Base-by-base conservation (phyloP, 2,329 filamentous ascomycete species). In the Alternaria conjuncta region DNA sequence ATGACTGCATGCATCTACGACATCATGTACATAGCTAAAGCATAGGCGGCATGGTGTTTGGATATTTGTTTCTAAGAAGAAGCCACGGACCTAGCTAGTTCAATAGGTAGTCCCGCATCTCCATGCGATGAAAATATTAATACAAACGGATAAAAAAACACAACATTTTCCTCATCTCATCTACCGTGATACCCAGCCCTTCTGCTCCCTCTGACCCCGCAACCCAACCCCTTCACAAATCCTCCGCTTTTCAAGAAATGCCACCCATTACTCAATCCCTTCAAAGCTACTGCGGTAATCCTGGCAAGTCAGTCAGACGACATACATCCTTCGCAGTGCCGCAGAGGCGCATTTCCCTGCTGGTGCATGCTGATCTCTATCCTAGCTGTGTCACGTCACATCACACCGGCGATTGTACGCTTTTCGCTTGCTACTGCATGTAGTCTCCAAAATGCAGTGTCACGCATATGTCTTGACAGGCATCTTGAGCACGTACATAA, bases 21-120 rank as follows among this genome's bases (percentile, higher is more conserved):
- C 49, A 41, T 57, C 36, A 60, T 63, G 57, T 53, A 60, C 30
- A 57, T 55, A 60, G 15, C n/a, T 46, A 50, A 60, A 47, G 45
- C 26, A 60, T 53, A 43, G 21, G 45, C 26, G 57, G 51, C 21
- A 60, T 56, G 36, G 51, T 56, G 44, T 41, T 56, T 45, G 28
- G 26, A 53, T 41, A 36, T 23, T 51, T 44, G 18, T 18, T 25
- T 41, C 45, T 3, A n/a, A 21, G 21, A 10, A 60, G 18, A 41
- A 32, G 23, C 30, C 30, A 50, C 49, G 15, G 32, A 18, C 43
- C 4, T 44, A 18, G 36, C 7, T 28, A 25, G 10, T 59, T 41
- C 47, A 18, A 43, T 60, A 54, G 36, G 36, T 59, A 59, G 36
- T 36, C 15, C 26, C 10, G 26, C 26, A 26, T 10, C 4, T 15